Conservation (phyloP, 2,329 filamentous ascomycete genomes). For the Hypoxylon sp. region DNA sequence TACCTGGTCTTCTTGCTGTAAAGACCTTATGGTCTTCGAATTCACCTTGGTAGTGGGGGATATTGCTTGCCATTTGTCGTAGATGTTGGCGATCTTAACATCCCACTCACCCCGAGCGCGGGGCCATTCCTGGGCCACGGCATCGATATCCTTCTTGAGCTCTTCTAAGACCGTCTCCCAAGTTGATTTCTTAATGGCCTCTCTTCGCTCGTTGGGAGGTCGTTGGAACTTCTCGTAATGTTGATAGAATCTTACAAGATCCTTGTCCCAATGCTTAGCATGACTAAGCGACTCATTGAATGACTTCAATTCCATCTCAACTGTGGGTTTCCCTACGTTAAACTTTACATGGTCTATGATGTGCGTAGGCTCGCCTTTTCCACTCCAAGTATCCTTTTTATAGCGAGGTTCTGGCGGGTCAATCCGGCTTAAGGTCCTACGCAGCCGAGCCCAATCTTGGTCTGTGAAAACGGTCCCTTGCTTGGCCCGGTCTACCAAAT, state of each 20-base stretch:
- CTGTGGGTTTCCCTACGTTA: conserved; percentile 61
- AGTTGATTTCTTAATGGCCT: conserved; percentile 43
- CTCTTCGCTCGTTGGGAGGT: conserved; percentile 43
- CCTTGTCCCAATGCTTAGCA: conserved; percentile 43
- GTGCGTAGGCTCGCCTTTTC: conserved; percentile 57
- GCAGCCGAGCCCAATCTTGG: conserved; percentile 59
- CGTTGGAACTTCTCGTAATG: conserved; percentile 54
- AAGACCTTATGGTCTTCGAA: conserved; percentile 50
- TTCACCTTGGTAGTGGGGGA: conserved; percentile 52
- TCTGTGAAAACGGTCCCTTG: conserved; percentile 66
- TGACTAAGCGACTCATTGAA: conserved; percentile 53
- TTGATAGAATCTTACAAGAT: conserved; percentile 52
- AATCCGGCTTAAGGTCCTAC: conserved; percentile 49
- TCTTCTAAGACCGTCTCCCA: conserved; percentile 54
- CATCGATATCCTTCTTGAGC: conserved; percentile 56
- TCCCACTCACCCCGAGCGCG: conserved; percentile 33
- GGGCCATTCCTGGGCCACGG: conserved; percentile 55
- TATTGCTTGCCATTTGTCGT: conserved; percentile 62
- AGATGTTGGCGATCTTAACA: conserved; percentile 54
- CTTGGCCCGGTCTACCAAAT: conserved; percentile 71
- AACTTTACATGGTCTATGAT: conserved; percentile 76
- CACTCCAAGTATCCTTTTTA: conserved; percentile 56
- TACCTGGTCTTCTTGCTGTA: conserved; percentile 51
- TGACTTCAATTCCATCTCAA: conserved; percentile 56
- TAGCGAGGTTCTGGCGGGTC: conserved; percentile 60